Base-by-base conservation (phyloP, 1,284 basidiomycete species). In the Cryptococcus sp. region DNA sequence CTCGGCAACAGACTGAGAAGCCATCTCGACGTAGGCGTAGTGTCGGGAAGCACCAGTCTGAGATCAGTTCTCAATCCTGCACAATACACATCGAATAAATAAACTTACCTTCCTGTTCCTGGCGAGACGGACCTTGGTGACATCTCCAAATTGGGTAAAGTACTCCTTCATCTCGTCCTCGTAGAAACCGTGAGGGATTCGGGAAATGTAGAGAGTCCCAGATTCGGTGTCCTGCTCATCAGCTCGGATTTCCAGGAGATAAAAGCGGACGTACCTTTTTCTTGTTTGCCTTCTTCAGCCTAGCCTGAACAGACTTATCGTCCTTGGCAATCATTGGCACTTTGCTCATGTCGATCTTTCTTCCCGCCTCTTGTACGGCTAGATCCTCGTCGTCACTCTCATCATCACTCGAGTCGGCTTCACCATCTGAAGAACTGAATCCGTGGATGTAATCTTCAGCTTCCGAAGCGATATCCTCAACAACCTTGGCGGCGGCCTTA, bases 1-100 rank as follows among this genome's bases (percentile, higher is more conserved):
- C 68, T 90, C 78, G 0, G 94, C 93, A 41, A 98, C 93, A 1
- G 88, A 83, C 14, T 82, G 80, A 34, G 90, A 91, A 53, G 86
- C 83, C 72, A 99, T 96, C 76, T 98, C 94, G 67, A 99, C 81
- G 78, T 97, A 98, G 2, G 83, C 94, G 73, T 97, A 98, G 76
- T 98, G 94, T 75, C 96, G 97, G 31, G 92, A 92, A 51, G 82
- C 83, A 53, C 96, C 96, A 11, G 93, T 97, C 90, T 93, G 61
- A 44, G 39, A 4, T 34, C 16, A 23, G 39, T 10, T 41, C 11
- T 41, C 19, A 21, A 41, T n/a, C 11, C 39, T 19, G 39, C 11
- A 13, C 39, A 9, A 41, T 23, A 31, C 4, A 2, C 28, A 40
- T 7, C 19, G 23, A 16, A 13, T 23, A 10, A 25, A 22, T 14